phyloP scores from a whole-genome alignment of 441 rosid species.

The Raphanus hybrid region DNA sequence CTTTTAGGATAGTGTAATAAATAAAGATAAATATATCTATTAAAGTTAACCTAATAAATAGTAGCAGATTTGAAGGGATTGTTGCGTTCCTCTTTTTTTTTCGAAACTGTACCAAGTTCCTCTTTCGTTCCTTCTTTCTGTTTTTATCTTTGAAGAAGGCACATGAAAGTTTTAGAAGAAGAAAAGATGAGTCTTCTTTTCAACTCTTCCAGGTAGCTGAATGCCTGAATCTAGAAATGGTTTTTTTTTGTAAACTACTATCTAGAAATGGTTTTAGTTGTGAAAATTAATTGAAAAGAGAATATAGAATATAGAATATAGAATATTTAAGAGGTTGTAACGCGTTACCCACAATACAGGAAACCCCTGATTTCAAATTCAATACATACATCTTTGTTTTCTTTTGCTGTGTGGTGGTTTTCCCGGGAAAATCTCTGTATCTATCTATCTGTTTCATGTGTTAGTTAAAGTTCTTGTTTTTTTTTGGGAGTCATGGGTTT shows the following conservation, averaged over 20 bases:
- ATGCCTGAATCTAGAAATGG: too few species aligned
- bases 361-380: conserved; percentile 42
- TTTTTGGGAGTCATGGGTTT: too few species aligned
- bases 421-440: too few species aligned
- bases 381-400: conserved; percentile 1
- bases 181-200: conserved; percentile 18
- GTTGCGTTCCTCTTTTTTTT: conserved; percentile 4
- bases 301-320: conserved; percentile 10
- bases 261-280: conserved; percentile 32
- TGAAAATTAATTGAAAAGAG: conserved; percentile 43
- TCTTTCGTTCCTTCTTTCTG: conserved; percentile 1
- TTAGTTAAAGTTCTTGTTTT: too few species aligned
- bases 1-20: background rate
- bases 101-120: background rate
- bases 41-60: conserved; percentile 11
- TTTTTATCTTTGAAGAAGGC: conserved; percentile 9
- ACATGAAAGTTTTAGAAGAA: conserved; percentile 14
- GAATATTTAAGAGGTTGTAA: conserved; percentile 49
- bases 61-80: conserved; percentile 23
- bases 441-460: too few species aligned
- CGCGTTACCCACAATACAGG: conserved; percentile 63
- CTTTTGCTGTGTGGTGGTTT: conserved; percentile 10
- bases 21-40: background rate
- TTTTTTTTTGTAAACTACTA: background rate
- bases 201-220: conserved; percentile 42